phyloP scores from a whole-genome alignment of 2,329 filamentous ascomycete species.

The Beauveria pseudobassiana region DNA sequence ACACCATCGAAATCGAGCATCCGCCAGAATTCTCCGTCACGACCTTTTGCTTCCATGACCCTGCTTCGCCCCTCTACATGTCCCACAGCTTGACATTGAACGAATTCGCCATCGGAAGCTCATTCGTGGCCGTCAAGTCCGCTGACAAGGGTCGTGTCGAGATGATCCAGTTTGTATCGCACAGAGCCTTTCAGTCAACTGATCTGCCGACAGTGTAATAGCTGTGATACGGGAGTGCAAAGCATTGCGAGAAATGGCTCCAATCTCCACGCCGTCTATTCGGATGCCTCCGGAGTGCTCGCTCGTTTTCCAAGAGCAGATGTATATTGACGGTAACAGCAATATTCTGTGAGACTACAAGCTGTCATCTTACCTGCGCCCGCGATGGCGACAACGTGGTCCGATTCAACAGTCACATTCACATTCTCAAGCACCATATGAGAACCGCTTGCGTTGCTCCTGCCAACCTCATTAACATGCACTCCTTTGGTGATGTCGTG shows the following conservation, averaged over 20 bases:
- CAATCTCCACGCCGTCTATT: background rate
- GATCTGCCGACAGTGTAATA: too few species aligned
- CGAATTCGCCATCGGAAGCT: too few species aligned
- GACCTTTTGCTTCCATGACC: constrained; percentile 7
- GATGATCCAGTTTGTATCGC: constrained; percentile 6
- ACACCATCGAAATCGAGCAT: constrained; percentile 11
- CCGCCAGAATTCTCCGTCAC: constrained; percentile 4
- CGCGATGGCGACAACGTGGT: background rate
- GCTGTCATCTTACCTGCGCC: too few species aligned
- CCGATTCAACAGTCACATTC: constrained; percentile 10
- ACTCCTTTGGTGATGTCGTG: background rate
- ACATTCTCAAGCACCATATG: background rate
- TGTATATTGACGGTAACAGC: too few species aligned
- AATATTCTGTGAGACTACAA: too few species aligned
- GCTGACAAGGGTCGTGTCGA: background rate
- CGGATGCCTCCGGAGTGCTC: background rate
- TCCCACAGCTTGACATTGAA: constrained; percentile 11
- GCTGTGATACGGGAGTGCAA: background rate
- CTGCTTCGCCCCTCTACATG: background rate
- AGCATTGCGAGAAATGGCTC: background rate
- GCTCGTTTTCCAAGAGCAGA: background rate
- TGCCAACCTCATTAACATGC: background rate
- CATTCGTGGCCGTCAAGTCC: too few species aligned
- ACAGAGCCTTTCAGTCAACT: too few species aligned
- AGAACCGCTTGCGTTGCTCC: background rate